A percentile compares a stretch with the other conserved stretches of the same genome.
phyloP scores from a whole-genome alignment of 1,139 yeast species.

The Arxiozyma slooffiae region DNA sequence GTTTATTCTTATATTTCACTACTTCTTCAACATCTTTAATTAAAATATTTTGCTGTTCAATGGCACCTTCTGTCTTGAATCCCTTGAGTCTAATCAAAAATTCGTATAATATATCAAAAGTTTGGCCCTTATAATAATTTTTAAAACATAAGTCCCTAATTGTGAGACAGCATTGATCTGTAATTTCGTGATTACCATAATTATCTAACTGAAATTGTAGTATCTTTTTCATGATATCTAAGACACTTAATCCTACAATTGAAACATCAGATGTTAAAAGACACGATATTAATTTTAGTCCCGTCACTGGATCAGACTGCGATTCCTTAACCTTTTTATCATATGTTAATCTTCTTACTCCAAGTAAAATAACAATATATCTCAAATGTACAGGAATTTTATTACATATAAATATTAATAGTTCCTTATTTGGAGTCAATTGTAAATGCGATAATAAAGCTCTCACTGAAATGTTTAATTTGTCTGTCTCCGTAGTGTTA shows the following conservation, averaged over 20 bases:
- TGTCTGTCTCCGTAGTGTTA: conserved; percentile 42
- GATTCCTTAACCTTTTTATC: conserved; percentile 9
- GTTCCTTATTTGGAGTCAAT: conserved; percentile 28
- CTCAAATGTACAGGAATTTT: conserved; percentile 88
- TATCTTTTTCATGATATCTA: conserved; percentile 64
- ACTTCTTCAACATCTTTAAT: conserved; percentile 19
- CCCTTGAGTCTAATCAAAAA: conserved; percentile 20
- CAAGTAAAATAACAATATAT: conserved; percentile 49
- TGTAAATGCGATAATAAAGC: conserved; percentile 36
- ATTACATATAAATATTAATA: conserved; percentile 57
- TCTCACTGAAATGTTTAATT: conserved; percentile 40
- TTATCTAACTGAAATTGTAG: conserved; percentile 46
- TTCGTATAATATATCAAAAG: conserved; percentile 29
- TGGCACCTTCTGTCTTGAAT: conserved; percentile 4
- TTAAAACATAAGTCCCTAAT: conserved; percentile 27
- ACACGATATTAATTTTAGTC: conserved; percentile 50
- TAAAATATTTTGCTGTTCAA: conserved; percentile 12
- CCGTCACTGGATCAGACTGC: conserved; percentile 35
- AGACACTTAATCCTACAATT: conserved; percentile 81
- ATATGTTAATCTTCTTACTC: conserved; percentile 31
- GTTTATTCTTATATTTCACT: conserved; percentile 13
- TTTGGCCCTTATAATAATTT: conserved; percentile 29
- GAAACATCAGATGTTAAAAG: conserved; percentile 70
- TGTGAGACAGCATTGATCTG: conserved; percentile 22
- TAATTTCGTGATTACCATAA: conserved; percentile 23